phyloP scores from a whole-genome alignment of 1,284 basidiomycete genomes.

The Rhodotorula sp. region DNA sequence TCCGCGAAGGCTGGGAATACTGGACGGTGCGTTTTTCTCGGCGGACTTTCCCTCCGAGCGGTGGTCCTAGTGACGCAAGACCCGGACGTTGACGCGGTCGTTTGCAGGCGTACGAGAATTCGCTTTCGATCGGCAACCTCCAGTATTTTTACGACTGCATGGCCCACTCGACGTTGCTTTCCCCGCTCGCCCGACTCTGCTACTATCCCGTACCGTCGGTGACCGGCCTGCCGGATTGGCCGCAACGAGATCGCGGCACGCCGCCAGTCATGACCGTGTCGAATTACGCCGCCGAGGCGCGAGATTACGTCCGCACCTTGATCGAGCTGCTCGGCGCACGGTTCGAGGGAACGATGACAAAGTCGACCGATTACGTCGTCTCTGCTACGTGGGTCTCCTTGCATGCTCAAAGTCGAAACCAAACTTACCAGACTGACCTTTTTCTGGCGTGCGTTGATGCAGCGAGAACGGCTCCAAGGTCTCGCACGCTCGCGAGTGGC shows the following conservation, averaged over 20 bases:
- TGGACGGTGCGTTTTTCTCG: constrained; percentile 52
- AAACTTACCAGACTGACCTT: not conserved
- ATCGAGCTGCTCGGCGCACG: constrained; percentile 71
- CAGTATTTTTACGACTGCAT: constrained; percentile 79
- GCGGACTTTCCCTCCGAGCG: not conserved
- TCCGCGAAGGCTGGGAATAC: constrained; percentile 66
- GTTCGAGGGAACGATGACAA: constrained; percentile 75
- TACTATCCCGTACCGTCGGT: constrained; percentile 58
- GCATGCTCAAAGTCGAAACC: not conserved
- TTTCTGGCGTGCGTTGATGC: constrained; percentile 1
- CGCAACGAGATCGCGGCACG: not conserved
- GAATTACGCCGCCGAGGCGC: constrained; percentile 78
- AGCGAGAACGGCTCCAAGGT: constrained; percentile 72
- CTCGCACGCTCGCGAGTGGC: constrained; percentile 70
- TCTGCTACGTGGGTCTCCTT: constrained; percentile 70
- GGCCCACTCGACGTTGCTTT: constrained; percentile 60
- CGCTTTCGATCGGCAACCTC: constrained; percentile 71
- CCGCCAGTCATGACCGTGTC: constrained; percentile 64
- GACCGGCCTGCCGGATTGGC: constrained; percentile 14
- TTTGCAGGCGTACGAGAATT: constrained; percentile 58
- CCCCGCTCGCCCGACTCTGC: constrained; percentile 65
- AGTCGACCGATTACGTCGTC: constrained; percentile 68
- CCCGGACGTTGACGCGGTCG: too few relatives aligned
- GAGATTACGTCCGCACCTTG: constrained; percentile 81
- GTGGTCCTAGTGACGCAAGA: not conserved